phyloP scores from a whole-genome alignment of 163 green algal genomes.

The Prototheca stagnorum region DNA sequence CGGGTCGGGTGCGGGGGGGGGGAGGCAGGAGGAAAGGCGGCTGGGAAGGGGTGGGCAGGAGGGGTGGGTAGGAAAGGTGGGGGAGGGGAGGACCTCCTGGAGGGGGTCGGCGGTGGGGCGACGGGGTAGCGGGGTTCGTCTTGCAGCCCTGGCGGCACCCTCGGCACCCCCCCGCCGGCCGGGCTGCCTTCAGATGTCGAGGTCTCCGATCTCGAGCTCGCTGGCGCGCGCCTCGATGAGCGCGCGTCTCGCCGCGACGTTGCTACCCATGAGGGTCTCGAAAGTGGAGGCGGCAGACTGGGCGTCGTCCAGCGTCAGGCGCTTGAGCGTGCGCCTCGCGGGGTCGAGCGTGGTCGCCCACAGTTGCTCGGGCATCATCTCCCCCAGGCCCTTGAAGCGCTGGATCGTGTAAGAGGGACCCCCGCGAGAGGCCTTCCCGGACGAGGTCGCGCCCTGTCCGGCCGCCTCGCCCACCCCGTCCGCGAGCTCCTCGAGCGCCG shows the following conservation, averaged over 20 bases:
- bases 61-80: no score
- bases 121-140: no score
- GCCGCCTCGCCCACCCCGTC: no score
- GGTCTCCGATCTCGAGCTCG: slow-evolving; percentile 30
- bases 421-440: slow-evolving; percentile 4
- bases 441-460: neutral
- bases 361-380: slow-evolving; percentile 99
- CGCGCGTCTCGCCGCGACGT: slow-evolving; percentile 40
- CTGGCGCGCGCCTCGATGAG: slow-evolving; percentile 57
- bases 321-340: slow-evolving; percentile 45
- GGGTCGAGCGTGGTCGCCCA: slow-evolving; percentile 95
- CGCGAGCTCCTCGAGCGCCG: neutral
- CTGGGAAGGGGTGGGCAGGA: no score
- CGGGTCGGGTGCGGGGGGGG: no score
- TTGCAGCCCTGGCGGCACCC: no score
- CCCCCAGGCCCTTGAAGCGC: slow-evolving; percentile 74
- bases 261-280: slow-evolving; percentile 69
- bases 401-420: slow-evolving; percentile 31
- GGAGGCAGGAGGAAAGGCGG: no score
- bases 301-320: slow-evolving; percentile 65
- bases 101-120: no score
- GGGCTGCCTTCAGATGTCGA: slow-evolving; percentile 48
- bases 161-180: no score
- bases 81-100: no score
- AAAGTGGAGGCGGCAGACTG: slow-evolving; percentile 55